Conservation (phyloP, 2,329 filamentous ascomycete genomes). For the Penicillium frequentans region DNA sequence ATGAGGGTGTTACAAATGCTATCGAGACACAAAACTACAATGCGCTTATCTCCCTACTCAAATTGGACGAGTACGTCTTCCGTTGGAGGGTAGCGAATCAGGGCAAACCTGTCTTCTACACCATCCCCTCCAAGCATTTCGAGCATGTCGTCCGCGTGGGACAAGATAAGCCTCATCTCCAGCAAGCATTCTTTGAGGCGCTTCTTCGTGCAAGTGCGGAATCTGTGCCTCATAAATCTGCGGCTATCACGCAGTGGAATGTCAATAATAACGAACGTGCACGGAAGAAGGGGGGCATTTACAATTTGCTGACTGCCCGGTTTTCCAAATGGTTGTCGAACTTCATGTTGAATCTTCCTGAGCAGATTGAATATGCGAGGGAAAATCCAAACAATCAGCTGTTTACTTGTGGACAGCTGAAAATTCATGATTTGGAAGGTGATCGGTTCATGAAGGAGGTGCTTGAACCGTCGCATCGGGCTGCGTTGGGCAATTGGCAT, state of each 20-base stretch:
- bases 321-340: constrained; percentile 39
- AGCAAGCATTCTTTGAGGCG: constrained; percentile 30
- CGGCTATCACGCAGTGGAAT: constrained; percentile 39
- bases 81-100: constrained; percentile 12
- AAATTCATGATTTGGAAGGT: constrained; percentile 21
- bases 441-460: constrained; percentile 28
- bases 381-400: constrained; percentile 17
- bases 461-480: constrained; percentile 13
- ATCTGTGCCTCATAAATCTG: constrained; percentile 36
- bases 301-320: constrained; percentile 12
- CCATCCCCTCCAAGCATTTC: constrained; percentile 36
- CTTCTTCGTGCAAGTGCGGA: constrained; percentile 41
- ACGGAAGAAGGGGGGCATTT: background rate
- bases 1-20: constrained; percentile 24
- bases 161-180: constrained; percentile 17
- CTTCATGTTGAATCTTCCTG: constrained; percentile 34
- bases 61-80: constrained; percentile 36
- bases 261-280: constrained; percentile 23
- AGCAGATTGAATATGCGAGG: constrained; percentile 17
- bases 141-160: constrained; percentile 28
- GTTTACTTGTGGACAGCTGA: constrained; percentile 27
- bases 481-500: constrained; percentile 25
- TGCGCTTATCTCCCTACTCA: constrained; percentile 38
- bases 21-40: constrained; percentile 32
- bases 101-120: constrained; percentile 16